These are phyloP conservation scores for Trichoderma orchidacearum DNA, from an alignment of 495 filamentous ascomycete genomes.

Conservation along the genomic window DNA sequence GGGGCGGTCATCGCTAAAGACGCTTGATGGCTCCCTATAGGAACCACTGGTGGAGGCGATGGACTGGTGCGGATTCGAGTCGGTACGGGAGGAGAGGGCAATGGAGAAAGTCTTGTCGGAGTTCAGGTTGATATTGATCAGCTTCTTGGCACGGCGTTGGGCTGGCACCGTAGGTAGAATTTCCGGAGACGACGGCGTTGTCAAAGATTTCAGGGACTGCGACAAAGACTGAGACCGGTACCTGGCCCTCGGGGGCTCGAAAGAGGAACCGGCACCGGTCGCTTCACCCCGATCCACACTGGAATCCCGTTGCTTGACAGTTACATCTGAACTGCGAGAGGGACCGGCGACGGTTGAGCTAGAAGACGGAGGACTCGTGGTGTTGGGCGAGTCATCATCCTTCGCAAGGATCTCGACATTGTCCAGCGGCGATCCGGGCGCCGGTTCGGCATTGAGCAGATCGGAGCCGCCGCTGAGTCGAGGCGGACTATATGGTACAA, in stretches of 20 bases:
- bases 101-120: slow-evolving; percentile 35
- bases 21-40: slow-evolving; percentile 29
- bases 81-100: slow-evolving; percentile 15
- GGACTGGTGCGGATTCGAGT: slow-evolving; percentile 15
- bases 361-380: background rate
- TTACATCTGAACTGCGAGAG: background rate
- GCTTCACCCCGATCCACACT: background rate
- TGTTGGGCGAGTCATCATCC: background rate
- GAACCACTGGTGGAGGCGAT: slow-evolving; percentile 22
- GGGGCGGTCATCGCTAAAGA: slow-evolving; percentile 28
- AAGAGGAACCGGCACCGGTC: background rate
- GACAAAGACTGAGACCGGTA: background rate
- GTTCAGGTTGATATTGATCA: slow-evolving; percentile 20
- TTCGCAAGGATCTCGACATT: background rate
- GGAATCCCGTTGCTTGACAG: background rate
- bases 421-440: background rate
- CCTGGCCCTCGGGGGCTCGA: background rate
- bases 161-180: background rate
- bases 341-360: background rate
- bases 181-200: background rate
- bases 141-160: background rate
- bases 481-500: slow-evolving; percentile 35
- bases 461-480: background rate
- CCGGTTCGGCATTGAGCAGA: background rate
- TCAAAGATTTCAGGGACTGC: background rate